Conservation (phyloP, 139 green algal genomes). For the Trebouxia sp. region DNA sequence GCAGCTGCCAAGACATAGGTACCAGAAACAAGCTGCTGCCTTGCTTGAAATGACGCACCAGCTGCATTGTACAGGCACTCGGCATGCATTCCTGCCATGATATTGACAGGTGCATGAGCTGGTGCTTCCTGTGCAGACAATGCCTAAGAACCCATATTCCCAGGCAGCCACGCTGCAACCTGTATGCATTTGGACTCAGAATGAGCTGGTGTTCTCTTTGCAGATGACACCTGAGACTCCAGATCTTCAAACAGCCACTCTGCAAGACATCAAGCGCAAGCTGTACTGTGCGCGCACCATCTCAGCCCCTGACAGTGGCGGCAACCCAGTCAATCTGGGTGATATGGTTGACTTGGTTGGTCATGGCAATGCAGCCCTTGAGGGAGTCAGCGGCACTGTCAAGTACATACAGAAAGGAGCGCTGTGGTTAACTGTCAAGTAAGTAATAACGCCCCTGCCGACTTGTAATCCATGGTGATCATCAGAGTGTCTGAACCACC, state of each 20-base stretch:
- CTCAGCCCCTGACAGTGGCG: not conserved
- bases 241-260: slow-evolving; percentile 70
- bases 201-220: slow-evolving; percentile 38
- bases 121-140: too few relatives aligned
- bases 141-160: too few relatives aligned
- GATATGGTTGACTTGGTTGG: slow-evolving; percentile 67
- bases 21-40: too few relatives aligned
- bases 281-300: slow-evolving; percentile 42
- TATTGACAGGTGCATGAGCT: too few relatives aligned
- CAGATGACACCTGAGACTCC: slow-evolving; percentile 65
- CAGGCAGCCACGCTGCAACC: too few relatives aligned
- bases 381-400: slow-evolving; percentile 69
- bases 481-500: too few relatives aligned
- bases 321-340: slow-evolving; percentile 29
- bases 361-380: slow-evolving; percentile 60
- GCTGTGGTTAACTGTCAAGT: slow-evolving; percentile 74
- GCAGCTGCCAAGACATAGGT: too few relatives aligned
- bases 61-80: too few relatives aligned
- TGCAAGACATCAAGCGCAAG: slow-evolving; percentile 86
- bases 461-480: too few relatives aligned
- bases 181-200: too few relatives aligned
- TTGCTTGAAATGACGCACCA: too few relatives aligned
- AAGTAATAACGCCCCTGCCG: not conserved
- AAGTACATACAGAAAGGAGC: slow-evolving; percentile 69
- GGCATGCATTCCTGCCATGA: too few relatives aligned